These are phyloP conservation scores for Jatropha curcas DNA, from an alignment of 345 rosid species.

Conservation along the genomic window DNA sequence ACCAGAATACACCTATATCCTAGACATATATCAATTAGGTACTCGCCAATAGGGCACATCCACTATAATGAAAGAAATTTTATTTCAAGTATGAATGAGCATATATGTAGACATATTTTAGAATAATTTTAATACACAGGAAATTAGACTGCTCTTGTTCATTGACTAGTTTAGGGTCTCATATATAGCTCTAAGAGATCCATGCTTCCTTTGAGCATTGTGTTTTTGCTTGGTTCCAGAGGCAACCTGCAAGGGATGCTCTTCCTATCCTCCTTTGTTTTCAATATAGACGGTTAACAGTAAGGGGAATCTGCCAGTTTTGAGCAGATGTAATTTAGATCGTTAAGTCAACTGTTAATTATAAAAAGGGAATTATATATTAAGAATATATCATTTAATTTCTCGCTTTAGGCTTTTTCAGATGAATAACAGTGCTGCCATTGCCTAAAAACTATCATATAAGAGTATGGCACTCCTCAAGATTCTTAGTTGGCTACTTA, in stretches of 20 bases:
- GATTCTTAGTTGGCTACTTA: neutral
- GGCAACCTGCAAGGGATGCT: conserved; percentile 57
- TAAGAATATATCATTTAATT: neutral
- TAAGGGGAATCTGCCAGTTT: conserved; percentile 64
- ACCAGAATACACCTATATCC: neutral
- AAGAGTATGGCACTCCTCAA: conserved; percentile 2
- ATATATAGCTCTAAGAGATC: conserved; percentile 66
- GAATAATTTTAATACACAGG: conserved; percentile 5
- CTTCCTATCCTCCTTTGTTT: conserved; percentile 61
- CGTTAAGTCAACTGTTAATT: neutral
- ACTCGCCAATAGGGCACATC: neutral
- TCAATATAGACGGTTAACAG: conserved; percentile 39
- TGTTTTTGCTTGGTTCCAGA: conserved; percentile 69
- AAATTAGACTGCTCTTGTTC: conserved; percentile 1
- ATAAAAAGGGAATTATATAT: neutral
- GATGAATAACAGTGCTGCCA: conserved; percentile 4
- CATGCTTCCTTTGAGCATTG: conserved; percentile 85
- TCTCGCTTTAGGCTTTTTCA: conserved; percentile 6
- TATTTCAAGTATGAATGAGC: neutral
- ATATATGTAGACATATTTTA: neutral
- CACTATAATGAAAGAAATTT: neutral
- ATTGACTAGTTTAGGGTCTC: neutral
- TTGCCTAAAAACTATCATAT: neutral
- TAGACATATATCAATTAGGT: neutral
- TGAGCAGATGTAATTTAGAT: conserved; percentile 4